phyloP scores from a whole-genome alignment of 805 yeast genomes.

The Nakazawaea ishiwadae region DNA sequence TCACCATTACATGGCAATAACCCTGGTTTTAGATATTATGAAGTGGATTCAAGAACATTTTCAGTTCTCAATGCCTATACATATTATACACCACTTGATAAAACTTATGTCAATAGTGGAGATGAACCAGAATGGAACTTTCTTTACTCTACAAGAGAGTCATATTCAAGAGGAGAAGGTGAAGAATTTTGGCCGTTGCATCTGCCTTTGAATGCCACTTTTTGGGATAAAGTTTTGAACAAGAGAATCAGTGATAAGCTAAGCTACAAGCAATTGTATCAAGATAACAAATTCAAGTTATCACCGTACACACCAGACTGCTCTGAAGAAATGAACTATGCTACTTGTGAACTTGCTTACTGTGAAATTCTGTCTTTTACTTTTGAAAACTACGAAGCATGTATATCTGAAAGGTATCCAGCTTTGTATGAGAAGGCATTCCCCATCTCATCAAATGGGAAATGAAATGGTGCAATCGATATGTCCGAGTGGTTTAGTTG shows the following conservation, averaged over 20 bases:
- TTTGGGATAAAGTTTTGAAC: constrained; percentile 31
- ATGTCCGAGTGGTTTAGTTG: constrained; percentile 6
- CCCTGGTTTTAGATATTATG: constrained; percentile 41
- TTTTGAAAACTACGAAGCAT: constrained; percentile 3
- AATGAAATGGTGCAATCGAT: not conserved
- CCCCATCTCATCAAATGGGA: not conserved
- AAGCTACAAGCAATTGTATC: constrained; percentile 32
- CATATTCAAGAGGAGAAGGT: constrained; percentile 26
- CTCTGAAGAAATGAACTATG: constrained; percentile 3
- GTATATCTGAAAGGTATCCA: constrained; percentile 7
- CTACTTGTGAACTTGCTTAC: constrained; percentile 5
- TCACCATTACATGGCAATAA: constrained; percentile 33
- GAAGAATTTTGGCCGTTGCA: constrained; percentile 29
- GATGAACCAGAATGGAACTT: constrained; percentile 36
- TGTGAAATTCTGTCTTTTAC: constrained; percentile 11
- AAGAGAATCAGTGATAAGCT: constrained; percentile 21
- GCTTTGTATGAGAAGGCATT: constrained; percentile 3
- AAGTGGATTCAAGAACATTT: constrained; percentile 36
- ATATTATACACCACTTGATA: constrained; percentile 34
- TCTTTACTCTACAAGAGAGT: constrained; percentile 35
- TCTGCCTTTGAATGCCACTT: constrained; percentile 36
- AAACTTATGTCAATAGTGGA: constrained; percentile 32
- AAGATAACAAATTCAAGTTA: constrained; percentile 28
- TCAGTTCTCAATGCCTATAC: constrained; percentile 34
- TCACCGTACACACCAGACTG: constrained; percentile 32